phyloP scores from a whole-genome alignment of 169 alveolate species.

The Miamiensis avidus region DNA sequence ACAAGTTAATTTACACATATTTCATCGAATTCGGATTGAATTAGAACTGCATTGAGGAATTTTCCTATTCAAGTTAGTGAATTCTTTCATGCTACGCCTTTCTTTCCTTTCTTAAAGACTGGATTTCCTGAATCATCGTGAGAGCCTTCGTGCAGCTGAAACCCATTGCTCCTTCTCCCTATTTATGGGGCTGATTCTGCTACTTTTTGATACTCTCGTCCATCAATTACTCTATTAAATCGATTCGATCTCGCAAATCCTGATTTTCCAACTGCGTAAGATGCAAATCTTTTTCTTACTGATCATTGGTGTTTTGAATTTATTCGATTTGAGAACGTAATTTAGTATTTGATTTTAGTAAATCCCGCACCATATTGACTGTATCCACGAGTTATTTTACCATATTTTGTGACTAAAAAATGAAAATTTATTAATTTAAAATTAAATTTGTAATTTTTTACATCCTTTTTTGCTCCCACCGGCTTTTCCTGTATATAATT shows the following conservation, averaged over 20 bases:
- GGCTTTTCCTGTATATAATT: no score
- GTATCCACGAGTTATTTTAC: conserved; percentile 56
- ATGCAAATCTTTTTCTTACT: conserved; percentile 40
- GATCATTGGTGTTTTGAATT: conserved; percentile 34
- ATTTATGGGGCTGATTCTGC: background rate
- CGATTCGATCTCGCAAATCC: conserved; percentile 62
- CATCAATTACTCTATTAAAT: conserved; percentile 35
- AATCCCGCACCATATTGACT: conserved; percentile 70
- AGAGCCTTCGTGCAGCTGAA: background rate
- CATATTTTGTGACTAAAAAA: conserved; percentile 2
- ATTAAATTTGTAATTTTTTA: conserved; percentile 10
- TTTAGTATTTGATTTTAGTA: conserved; percentile 59
- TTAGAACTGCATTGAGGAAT: background rate
- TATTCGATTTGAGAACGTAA: conserved; percentile 53
- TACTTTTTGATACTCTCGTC: background rate
- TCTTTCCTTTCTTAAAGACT: conserved; percentile 5
- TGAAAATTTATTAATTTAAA: conserved; percentile 1
- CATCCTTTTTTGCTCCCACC: no score
- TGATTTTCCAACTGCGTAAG: conserved; percentile 46
- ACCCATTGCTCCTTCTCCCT: background rate
- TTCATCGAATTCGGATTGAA: conserved; percentile 1
- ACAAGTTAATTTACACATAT: background rate
- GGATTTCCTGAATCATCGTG: conserved; percentile 10
- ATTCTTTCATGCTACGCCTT: background rate
- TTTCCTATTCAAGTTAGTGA: conserved; percentile 1